Base-by-base conservation (phyloP, 306 rosid genomes). In the Cucurbita argyrosperma region DNA sequence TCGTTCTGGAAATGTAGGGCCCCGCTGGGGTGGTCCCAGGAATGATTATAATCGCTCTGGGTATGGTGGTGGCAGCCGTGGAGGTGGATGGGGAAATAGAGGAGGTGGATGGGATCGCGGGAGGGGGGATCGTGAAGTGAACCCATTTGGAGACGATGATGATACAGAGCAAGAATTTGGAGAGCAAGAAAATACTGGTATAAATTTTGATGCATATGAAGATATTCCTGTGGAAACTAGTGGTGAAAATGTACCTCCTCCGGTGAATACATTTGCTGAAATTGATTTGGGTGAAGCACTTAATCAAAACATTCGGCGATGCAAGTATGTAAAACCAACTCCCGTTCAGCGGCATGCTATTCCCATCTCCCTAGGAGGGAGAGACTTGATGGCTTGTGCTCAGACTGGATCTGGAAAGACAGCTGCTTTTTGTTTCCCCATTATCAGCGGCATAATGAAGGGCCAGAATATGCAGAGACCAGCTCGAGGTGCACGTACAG, bases 321-420 rank as follows among this genome's bases (percentile, higher is more conserved):
- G 97, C 83, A 91, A 91, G 72, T 91, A 91, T 78, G 96, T 88
- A 61, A 87, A 79, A 80, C 97, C 97, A 38, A 91, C 97, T 3
- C 97, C 97, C 6, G 95, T 88, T 59, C 97, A 90, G 86, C 88
- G 97, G 80, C 85, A 90, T 74, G 86, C 95, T 51, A 90, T 90
- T 60, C 97, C 97, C 0, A 90, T 90, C 47, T 88, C 97, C n/a
- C 90, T 90, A 74, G 85, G 8, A 0, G 97, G 95, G 15, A 76
- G 97, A 75, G 97, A 90, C 78, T 79, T 90, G 85, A 90, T 90
- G 97, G 97, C 97, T 19, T 90, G 97, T 76, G 97, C 97, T 1
- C 97, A 90, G 83, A 90, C 97, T 26, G 97, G 97, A 76, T 90
- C 97, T 5, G 97, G 97, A 35, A 90, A 90, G 81, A 90, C 97